A percentile compares a stretch with the other conserved stretches of the same genome.
Conservation (phyloP, 306 rosid genomes). For the Malus orientalis region DNA sequence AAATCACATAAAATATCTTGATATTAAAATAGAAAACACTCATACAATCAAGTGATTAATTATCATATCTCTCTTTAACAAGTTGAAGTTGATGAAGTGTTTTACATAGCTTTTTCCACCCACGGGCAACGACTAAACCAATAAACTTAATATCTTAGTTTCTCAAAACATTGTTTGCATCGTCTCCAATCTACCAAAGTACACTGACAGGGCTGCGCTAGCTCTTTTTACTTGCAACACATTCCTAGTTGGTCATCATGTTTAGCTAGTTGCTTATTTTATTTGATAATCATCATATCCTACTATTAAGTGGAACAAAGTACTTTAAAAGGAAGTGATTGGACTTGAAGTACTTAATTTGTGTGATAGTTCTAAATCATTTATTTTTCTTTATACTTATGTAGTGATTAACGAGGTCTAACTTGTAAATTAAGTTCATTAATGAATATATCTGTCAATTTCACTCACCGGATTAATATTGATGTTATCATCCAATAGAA, state of each 20-base stretch:
- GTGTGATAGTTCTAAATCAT: not conserved
- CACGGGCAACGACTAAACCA: slow-evolving; percentile 26
- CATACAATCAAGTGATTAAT: not conserved
- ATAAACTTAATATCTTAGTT: slow-evolving; percentile 20
- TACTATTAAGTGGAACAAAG: not conserved
- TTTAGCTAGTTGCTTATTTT: not conserved
- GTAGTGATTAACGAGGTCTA: slow-evolving; percentile 29
- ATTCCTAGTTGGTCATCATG: not conserved
- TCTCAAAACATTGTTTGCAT: slow-evolving; percentile 35
- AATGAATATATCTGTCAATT: slow-evolving; percentile 4
- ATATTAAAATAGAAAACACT: not conserved
- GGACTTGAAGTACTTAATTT: not conserved
- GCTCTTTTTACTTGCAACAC: not conserved
- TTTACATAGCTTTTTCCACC: slow-evolving; percentile 45
- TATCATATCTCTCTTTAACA: not conserved
- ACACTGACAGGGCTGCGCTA: slow-evolving; percentile 17
- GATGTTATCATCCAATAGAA: slow-evolving; percentile 12
- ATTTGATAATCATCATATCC: slow-evolving; percentile 7
- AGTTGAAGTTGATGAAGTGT: not conserved
- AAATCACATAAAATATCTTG: too few relatives aligned
- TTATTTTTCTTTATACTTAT: slow-evolving; percentile 11
- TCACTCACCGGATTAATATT: not conserved
- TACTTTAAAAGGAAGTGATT: not conserved
- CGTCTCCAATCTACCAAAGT: slow-evolving; percentile 35
- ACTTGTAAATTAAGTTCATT: not conserved